A percentile compares a stretch with the other conserved stretches of the same genome.
Evolutionary conservation across 2,329 filamentous ascomycete species (phyloP).

Genomic region (Lachnellula willkommii): DNA sequence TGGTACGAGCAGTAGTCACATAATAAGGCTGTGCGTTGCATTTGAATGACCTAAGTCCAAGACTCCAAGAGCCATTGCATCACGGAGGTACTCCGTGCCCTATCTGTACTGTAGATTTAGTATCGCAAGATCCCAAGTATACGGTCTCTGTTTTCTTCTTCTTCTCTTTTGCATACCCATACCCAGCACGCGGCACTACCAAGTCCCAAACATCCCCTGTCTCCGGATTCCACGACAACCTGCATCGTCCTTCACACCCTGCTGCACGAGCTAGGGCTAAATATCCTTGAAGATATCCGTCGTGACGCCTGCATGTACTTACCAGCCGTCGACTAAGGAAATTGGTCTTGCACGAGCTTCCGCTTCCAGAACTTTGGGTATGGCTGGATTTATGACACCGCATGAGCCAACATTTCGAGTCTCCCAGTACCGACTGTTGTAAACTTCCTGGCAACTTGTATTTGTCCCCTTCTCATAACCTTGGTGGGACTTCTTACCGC

Average conservation of each 20-base stretch:
- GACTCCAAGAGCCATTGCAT: no score
- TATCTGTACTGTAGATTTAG: no score
- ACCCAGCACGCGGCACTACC: background rate
- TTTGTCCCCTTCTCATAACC: constrained; percentile 11
- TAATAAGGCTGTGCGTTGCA: background rate
- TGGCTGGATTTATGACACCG: constrained; percentile 25
- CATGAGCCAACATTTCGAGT: constrained; percentile 28
- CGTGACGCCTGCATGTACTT: constrained; percentile 16
- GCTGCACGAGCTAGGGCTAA: constrained; percentile 23
- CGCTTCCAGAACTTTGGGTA: constrained; percentile 31
- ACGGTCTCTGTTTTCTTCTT: background rate
- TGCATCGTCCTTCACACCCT: constrained; percentile 18
- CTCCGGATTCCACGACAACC: constrained; percentile 10
- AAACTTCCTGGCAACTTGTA: constrained; percentile 12
- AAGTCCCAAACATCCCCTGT: constrained; percentile 24
- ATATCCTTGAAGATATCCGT: constrained; percentile 21
- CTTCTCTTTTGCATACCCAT: background rate
- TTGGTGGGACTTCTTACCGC: constrained; percentile 11
- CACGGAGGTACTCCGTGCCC: no score
- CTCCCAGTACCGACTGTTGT: constrained; percentile 21
- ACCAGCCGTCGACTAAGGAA: constrained; percentile 19
- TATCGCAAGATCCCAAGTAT: background rate
- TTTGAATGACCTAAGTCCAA: background rate
- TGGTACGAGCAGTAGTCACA: background rate
- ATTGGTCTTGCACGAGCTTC: constrained; percentile 25